These are phyloP conservation scores for Agastache rugosa DNA, from an alignment of 257 asterid genomes.

Conservation along the genomic window DNA sequence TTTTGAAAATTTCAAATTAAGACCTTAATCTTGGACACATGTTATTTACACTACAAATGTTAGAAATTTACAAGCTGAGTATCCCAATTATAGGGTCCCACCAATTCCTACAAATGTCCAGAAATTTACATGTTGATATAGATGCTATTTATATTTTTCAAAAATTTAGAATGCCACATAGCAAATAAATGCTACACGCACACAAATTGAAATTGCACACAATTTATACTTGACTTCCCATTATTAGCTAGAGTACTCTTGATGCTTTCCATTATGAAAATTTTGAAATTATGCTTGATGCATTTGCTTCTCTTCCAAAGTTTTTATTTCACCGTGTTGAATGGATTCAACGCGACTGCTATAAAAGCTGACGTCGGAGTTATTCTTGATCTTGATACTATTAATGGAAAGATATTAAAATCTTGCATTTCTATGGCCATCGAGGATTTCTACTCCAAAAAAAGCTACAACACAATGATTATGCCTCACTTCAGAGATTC, in stretches of 20 bases:
- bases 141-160: neutral
- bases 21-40: neutral
- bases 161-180: neutral
- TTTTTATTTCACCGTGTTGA: conserved; percentile 13
- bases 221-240: too few species aligned
- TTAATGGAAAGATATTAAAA: conserved; percentile 3
- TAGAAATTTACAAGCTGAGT: neutral
- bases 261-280: conserved; percentile 24
- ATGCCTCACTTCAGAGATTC: conserved; percentile 49
- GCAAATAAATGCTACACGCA: neutral
- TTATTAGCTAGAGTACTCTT: too few species aligned
- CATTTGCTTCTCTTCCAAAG: conserved; percentile 27
- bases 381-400: neutral
- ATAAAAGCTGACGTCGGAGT: neutral
- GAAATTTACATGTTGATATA: neutral
- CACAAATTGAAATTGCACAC: too few species aligned
- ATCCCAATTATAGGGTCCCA: too few species aligned
- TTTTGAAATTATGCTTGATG: neutral
- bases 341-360: neutral
- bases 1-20: neutral
- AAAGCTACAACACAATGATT: conserved; percentile 34
- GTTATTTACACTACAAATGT: neutral
- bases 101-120: neutral
- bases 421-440: conserved; percentile 50
- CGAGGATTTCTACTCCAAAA: conserved; percentile 45